phyloP scores from a whole-genome alignment of 306 rosid genomes.

The Amphicarpaea edgeworthii region DNA sequence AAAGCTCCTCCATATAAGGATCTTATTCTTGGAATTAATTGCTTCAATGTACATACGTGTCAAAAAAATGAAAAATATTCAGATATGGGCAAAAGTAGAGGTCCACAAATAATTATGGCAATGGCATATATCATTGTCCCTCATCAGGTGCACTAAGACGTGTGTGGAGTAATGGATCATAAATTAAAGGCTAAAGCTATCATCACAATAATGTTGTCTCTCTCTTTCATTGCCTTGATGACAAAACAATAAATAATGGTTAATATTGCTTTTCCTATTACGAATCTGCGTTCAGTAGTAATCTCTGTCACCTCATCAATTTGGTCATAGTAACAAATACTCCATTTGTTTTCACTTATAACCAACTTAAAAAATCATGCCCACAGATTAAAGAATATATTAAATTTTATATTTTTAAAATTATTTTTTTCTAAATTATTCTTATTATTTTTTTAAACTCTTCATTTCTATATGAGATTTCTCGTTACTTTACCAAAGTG shows the following conservation, averaged over 20 bases:
- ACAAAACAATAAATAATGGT: conserved; percentile 5
- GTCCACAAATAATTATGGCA: conserved; percentile 32
- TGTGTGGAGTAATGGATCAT: conserved; percentile 41
- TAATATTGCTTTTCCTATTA: conserved; percentile 25
- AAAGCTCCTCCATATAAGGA: neutral
- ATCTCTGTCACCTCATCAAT: neutral
- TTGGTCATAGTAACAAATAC: conserved; percentile 11
- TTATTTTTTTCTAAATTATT: no score
- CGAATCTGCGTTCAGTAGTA: neutral
- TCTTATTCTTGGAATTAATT: conserved; percentile 24
- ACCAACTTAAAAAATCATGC: no score
- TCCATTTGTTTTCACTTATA: no score
- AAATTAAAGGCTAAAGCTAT: conserved; percentile 21
- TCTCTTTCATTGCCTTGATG: conserved; percentile 33
- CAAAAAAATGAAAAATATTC: neutral
- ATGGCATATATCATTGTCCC: conserved; percentile 20
- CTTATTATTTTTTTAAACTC: no score
- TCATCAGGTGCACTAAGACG: conserved; percentile 35
- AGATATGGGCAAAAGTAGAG: neutral
- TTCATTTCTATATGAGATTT: no score
- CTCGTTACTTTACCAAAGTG: no score
- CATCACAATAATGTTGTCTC: conserved; percentile 36
- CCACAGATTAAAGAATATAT: no score
- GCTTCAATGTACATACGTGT: neutral
- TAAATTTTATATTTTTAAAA: no score